Evolutionary conservation across 305 asterid species (phyloP).

Genomic region (Rubia tinctorum): DNA sequence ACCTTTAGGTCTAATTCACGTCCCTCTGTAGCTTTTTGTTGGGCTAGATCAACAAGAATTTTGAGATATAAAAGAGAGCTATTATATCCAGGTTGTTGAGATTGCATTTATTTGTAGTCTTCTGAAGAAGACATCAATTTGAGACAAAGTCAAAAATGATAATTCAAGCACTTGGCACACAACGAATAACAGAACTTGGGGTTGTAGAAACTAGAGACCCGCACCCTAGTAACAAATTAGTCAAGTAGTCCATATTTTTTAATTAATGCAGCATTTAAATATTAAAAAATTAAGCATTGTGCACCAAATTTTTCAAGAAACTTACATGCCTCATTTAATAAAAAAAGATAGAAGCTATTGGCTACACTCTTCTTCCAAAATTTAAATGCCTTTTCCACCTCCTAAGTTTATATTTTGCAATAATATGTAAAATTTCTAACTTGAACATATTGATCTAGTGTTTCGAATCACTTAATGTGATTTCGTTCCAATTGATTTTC

Average conservation of each 20-base stretch:
- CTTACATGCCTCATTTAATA: constrained; percentile 22
- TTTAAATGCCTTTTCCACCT: not conserved
- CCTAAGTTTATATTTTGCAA: not conserved
- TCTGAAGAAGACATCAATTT: constrained; percentile 53
- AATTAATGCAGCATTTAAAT: not conserved
- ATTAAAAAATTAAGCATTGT: constrained; percentile 15
- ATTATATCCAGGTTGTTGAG: constrained; percentile 97
- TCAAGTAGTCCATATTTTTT: constrained; percentile 10
- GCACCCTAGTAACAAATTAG: not conserved
- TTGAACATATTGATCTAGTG: not conserved
- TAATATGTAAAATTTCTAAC: not conserved
- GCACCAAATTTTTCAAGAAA: not conserved
- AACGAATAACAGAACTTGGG: not conserved
- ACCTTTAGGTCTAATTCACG: constrained; percentile 78
- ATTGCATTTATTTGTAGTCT: constrained; percentile 99
- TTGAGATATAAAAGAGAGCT: constrained; percentile 95
- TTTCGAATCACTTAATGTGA: not conserved
- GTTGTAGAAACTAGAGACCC: not conserved
- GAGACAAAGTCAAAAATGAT: constrained; percentile 17
- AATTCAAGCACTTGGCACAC: not conserved
- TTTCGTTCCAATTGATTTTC: not conserved
- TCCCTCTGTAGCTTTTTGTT: constrained; percentile 91
- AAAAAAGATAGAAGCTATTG: not conserved
- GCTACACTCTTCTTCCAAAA: not conserved
- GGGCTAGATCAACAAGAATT: constrained; percentile 95